Evolutionary conservation across 495 filamentous ascomycete species (phyloP).

Genomic region (Annulohypoxylon bovei): DNA sequence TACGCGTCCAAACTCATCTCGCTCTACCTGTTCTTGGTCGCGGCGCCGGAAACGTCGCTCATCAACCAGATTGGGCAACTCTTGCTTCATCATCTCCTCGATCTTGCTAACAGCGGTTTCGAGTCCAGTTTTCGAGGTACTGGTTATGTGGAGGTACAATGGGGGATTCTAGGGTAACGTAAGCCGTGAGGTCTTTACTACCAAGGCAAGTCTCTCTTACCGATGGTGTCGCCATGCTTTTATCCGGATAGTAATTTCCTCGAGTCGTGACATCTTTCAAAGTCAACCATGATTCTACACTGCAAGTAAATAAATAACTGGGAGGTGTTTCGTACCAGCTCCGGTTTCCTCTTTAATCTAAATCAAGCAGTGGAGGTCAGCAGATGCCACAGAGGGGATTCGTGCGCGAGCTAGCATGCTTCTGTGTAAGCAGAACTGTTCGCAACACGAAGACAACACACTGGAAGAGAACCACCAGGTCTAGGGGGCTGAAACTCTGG

Average conservation of each 20-base stretch:
- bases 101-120: slow-evolving; percentile 87
- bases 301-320: slow-evolving; percentile 55
- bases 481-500: slow-evolving; percentile 62
- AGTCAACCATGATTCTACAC: slow-evolving; percentile 64
- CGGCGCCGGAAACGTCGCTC: slow-evolving; percentile 91
- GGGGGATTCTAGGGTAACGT: slow-evolving; percentile 80
- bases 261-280: slow-evolving; percentile 98
- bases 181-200: slow-evolving; percentile 13
- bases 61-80: slow-evolving; percentile 93
- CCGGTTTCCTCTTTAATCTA: slow-evolving; percentile 99
- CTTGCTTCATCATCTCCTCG: slow-evolving; percentile 94
- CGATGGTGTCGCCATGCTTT: slow-evolving; percentile 92
- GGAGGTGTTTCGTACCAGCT: slow-evolving; percentile 88
- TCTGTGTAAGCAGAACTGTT: slow-evolving; percentile 85
- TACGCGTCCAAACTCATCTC: slow-evolving; percentile 94
- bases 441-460: slow-evolving; percentile 63
- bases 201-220: slow-evolving; percentile 63
- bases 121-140: slow-evolving; percentile 89
- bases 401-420: slow-evolving; percentile 75
- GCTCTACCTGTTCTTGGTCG: slow-evolving; percentile 89
- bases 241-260: slow-evolving; percentile 95
- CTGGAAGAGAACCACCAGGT: slow-evolving; percentile 52
- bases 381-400: slow-evolving; percentile 90
- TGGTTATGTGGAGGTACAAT: slow-evolving; percentile 93
- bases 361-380: slow-evolving; percentile 93